Base-by-base conservation (phyloP, 2,329 filamentous ascomycete genomes). In the Pseudogymnoascus sp. region DNA sequence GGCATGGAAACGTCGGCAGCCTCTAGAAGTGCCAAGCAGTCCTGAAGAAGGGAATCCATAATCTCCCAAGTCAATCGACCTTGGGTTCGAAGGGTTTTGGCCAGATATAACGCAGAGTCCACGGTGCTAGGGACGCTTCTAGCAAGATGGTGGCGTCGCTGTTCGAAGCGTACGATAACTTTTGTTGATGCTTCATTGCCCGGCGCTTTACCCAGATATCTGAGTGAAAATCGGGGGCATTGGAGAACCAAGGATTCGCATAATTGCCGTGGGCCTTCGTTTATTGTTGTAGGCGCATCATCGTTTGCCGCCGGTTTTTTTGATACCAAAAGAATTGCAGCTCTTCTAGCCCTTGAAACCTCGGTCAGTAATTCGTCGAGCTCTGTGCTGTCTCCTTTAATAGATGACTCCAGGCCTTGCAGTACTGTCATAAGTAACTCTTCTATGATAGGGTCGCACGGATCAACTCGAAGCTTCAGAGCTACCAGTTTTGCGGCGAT, bases 171-270 rank as follows among this genome's bases (percentile, higher is more conserved):
- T 31, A 86, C 69, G 36, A 81, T 74, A 8, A 84, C 81, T 65
- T 87, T 87, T 6, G 83, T 76, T 10, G 75, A 72, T 17, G 79
- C 77, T 35, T 79, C 78, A 10, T 77, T 76, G 4, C 74, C 74
- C 0, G 84, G 83, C 1, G 79, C 74, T 61, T 82, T 82, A 10
- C 85, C 85, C 2, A 87, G 74, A 82, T 85, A 88, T 50, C 84
- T 78, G 5, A 82, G 74, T 54, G 80, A 76, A 67, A 88, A 84
- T 2, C 83, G 78, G 10, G 85, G 84, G 63, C 84, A 81, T 60
- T 83, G 79, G 31, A 82, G 75, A 24, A 87, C 74, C 50, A 87
- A 79, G 0, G 77, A 74, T 66, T 85, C 82, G 6, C 86, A 75
- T n/a, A 79, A 74, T 63, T 69, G 67, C 61, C 59, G 69, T 26